Percentiles rank a stretch among this genome's conserved stretches.
These are phyloP conservation scores for Camelina laxa DNA, from an alignment of 345 rosid species.

Conservation along the genomic window DNA sequence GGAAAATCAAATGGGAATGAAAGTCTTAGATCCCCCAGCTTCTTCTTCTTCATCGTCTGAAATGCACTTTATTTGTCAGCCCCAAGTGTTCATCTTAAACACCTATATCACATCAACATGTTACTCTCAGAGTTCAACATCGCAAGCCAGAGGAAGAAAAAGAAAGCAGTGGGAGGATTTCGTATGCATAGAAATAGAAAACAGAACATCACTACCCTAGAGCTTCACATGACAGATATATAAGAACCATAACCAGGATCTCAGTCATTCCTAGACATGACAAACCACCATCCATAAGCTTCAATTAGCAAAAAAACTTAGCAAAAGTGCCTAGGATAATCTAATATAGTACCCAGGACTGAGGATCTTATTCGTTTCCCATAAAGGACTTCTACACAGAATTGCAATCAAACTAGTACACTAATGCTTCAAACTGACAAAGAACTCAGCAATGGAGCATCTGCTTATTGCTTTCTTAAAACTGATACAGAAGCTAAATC, in stretches of 20 bases:
- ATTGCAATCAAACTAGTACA: conserved; percentile 7
- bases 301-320: conserved; percentile 21
- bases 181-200: neutral
- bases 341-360: neutral
- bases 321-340: conserved; percentile 5
- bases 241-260: conserved; percentile 1
- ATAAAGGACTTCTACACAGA: neutral
- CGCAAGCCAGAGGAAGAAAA: neutral
- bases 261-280: neutral
- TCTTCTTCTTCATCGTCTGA: conserved; percentile 26
- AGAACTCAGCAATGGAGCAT: neutral
- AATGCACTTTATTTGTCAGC: conserved; percentile 39
- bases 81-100: conserved; percentile 1
- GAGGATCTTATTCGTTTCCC: neutral
- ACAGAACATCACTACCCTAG: conserved; percentile 1
- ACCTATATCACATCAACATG: conserved; percentile 34
- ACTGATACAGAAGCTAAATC: neutral
- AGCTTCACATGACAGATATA: conserved; percentile 5
- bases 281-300: conserved; percentile 2
- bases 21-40: conserved; percentile 10
- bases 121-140: conserved; percentile 24
- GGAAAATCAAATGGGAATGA: conserved; percentile 29
- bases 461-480: neutral
- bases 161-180: neutral
- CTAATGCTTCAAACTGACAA: neutral